phyloP scores from a whole-genome alignment of 805 yeast genomes.

The Candida adriatica region DNA sequence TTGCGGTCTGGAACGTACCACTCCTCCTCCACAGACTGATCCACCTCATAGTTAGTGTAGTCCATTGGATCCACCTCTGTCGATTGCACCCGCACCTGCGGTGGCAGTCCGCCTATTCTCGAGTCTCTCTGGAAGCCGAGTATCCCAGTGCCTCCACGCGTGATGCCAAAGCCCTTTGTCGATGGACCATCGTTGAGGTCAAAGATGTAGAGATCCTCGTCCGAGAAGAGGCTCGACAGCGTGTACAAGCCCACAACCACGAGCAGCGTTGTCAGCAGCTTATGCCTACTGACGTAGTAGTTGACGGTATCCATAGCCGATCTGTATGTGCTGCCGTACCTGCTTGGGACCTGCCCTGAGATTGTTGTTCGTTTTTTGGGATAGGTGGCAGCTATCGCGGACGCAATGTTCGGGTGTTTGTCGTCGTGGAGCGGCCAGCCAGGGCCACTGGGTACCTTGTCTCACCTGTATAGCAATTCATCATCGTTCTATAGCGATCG shows the following conservation, averaged over 20 bases:
- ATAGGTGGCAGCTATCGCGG: too few relatives aligned
- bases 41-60: conserved; percentile 13
- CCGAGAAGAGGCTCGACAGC: conserved; percentile 1
- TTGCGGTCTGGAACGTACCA: conserved; percentile 18
- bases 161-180: conserved; percentile 19
- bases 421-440: too few relatives aligned
- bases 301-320: conserved; percentile 5
- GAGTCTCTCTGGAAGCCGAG: conserved; percentile 16
- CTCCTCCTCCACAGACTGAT: conserved; percentile 4
- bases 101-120: conserved; percentile 22
- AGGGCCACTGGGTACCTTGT: too few relatives aligned
- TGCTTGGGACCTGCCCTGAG: too few relatives aligned
- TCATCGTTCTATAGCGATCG: too few relatives aligned
- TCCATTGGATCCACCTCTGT: conserved; percentile 8
- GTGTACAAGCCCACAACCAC: conserved; percentile 1
- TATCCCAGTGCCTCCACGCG: conserved; percentile 23
- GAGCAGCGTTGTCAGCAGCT: conserved; percentile 5
- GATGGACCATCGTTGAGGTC: conserved; percentile 20
- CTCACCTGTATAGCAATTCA: too few relatives aligned
- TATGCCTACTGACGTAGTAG: conserved; percentile 11
- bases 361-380: too few relatives aligned
- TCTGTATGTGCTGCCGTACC: too few relatives aligned
- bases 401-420: too few relatives aligned
- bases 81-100: conserved; percentile 12
- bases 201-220: conserved; percentile 9